A percentile compares a stretch with the other conserved stretches of the same genome.
These are phyloP conservation scores for Claviceps humidiphila DNA, from an alignment of 2,329 filamentous ascomycete species.

Conservation along the genomic window DNA sequence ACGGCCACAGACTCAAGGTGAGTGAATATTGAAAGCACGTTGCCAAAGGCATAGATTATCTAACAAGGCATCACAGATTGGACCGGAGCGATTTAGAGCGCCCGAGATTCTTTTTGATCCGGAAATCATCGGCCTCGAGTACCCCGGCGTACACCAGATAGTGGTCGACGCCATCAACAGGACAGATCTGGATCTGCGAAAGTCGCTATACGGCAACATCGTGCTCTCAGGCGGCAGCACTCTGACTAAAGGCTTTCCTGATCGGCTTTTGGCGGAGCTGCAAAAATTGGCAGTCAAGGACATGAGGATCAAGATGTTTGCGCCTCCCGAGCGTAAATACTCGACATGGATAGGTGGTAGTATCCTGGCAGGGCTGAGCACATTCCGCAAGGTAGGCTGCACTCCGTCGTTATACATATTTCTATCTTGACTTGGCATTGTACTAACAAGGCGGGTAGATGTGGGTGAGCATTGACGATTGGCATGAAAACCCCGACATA, in stretches of 20 bases:
- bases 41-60: not conserved
- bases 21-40: not conserved
- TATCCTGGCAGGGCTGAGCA: constrained; percentile 91
- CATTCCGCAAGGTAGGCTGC: constrained; percentile 77
- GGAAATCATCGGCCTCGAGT: constrained; percentile 92
- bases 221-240: constrained; percentile 94
- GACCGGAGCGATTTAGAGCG: constrained; percentile 85
- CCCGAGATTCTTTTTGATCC: constrained; percentile 97
- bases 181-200: constrained; percentile 90
- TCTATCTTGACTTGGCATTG: constrained; percentile 2
- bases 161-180: constrained; percentile 91
- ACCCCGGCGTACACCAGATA: constrained; percentile 93
- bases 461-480: constrained; percentile 99
- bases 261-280: constrained; percentile 81
- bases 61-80: constrained; percentile 44
- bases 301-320: constrained; percentile 99
- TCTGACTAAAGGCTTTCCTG: constrained; percentile 91
- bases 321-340: constrained; percentile 93
- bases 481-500: constrained; percentile 98
- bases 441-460: constrained; percentile 44
- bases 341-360: constrained; percentile 98
- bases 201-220: constrained; percentile 90
- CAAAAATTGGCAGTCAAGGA: constrained; percentile 92
- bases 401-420: no score
- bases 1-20: constrained; percentile 87